Evolutionary conservation across 441 rosid species (phyloP).

Genomic region (Populus trichocarpa): DNA sequence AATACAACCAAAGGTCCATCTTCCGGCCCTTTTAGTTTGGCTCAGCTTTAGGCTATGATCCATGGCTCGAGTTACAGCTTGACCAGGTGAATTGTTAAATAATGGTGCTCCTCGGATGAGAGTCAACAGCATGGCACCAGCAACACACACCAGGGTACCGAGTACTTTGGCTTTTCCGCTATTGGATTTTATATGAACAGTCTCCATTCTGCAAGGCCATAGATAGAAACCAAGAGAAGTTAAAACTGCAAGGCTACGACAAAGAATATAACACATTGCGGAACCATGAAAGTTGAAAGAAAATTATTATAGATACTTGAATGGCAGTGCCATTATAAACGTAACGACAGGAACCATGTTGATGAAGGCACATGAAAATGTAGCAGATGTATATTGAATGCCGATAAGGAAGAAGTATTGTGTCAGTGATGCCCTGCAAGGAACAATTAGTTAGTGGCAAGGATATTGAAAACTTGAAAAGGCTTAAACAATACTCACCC

Average conservation of each 20-base stretch:
- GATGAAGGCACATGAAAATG: conserved; percentile 58
- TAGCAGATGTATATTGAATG: conserved; percentile 63
- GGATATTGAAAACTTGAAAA: neutral
- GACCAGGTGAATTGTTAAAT: conserved; percentile 23
- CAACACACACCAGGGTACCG: conserved; percentile 48
- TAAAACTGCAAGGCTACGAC: neutral
- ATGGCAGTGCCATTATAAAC: conserved; percentile 56
- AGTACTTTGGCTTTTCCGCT: conserved; percentile 50
- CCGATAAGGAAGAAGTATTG: conserved; percentile 64
- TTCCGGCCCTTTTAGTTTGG: conserved; percentile 25
- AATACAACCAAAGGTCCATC: conserved; percentile 46
- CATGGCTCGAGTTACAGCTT: conserved; percentile 4
- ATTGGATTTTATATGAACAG: conserved; percentile 26
- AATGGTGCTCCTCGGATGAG: conserved; percentile 50
- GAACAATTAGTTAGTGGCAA: neutral
- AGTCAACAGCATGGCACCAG: conserved; percentile 48
- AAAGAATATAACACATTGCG: neutral
- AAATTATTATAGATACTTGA: conserved; percentile 37
- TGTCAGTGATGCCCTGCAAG: conserved; percentile 48
- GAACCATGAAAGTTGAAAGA: neutral
- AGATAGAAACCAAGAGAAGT: neutral
- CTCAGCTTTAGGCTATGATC: conserved; percentile 14
- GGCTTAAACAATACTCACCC: conserved; percentile 38
- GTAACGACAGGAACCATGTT: conserved; percentile 69
- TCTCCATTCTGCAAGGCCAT: conserved; percentile 45